Percentiles rank a stretch among this genome's conserved stretches.
These are phyloP conservation scores for Calendula officinalis DNA, from an alignment of 129 eudicot species.

Conservation along the genomic window DNA sequence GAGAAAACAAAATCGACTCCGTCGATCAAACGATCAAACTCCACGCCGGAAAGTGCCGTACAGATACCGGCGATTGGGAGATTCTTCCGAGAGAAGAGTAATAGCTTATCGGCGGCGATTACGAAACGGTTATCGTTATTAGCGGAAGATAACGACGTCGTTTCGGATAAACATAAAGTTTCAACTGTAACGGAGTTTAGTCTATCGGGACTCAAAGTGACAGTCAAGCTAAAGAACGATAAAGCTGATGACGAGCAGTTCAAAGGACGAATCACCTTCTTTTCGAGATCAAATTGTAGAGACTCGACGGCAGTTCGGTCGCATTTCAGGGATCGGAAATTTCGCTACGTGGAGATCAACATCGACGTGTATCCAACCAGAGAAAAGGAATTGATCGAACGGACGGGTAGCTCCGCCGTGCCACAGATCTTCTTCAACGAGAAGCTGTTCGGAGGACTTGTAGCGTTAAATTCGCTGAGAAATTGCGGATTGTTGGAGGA, in stretches of 20 bases:
- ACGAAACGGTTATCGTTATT: constrained; percentile 56
- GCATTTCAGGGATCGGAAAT: constrained; percentile 52
- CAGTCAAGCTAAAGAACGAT: constrained; percentile 41
- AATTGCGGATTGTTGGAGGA: constrained; percentile 78
- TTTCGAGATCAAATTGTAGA: constrained; percentile 80
- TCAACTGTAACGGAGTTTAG: constrained; percentile 66
- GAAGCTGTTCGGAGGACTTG: constrained; percentile 81
- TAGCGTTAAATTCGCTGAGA: constrained; percentile 74
- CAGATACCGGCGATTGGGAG: constrained; percentile 66
- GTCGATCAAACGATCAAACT: constrained; percentile 35
- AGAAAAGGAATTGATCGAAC: constrained; percentile 64
- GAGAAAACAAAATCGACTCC: constrained; percentile 7
- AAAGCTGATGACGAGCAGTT: constrained; percentile 33
- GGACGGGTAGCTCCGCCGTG: constrained; percentile 62
- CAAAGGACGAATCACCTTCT: constrained; percentile 78
- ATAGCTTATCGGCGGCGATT: constrained; percentile 61
- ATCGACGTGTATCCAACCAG: constrained; percentile 76
- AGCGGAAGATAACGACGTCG: constrained; percentile 30
- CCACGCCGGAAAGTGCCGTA: constrained; percentile 45
- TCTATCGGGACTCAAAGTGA: constrained; percentile 67
- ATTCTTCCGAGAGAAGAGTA: constrained; percentile 62
- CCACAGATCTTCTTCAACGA: constrained; percentile 91
- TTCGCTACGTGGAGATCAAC: constrained; percentile 78
- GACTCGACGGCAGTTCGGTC: constrained; percentile 79
- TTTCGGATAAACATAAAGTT: constrained; percentile 13